These are phyloP conservation scores for Botrytis deweyae DNA, from an alignment of 2,329 filamentous ascomycete genomes.

Conservation along the genomic window DNA sequence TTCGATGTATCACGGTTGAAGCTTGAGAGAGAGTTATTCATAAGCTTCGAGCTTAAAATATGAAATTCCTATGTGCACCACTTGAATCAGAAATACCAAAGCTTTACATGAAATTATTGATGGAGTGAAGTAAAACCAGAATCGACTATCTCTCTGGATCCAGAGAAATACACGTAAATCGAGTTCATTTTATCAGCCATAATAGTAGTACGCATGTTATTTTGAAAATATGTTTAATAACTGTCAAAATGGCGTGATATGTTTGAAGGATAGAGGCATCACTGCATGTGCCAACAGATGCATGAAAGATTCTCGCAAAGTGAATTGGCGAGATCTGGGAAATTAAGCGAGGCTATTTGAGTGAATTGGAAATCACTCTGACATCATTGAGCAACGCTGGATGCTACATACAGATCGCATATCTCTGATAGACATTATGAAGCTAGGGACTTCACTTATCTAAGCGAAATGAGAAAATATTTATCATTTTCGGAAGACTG, in stretches of 20 bases:
- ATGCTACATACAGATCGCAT: neutral
- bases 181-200: neutral
- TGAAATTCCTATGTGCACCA: too few relatives aligned
- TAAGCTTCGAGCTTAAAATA: neutral
- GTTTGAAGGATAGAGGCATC: neutral
- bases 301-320: neutral
- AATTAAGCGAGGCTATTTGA: neutral
- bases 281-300: neutral
- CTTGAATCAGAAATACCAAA: too few relatives aligned
- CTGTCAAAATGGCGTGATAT: neutral
- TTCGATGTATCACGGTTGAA: neutral
- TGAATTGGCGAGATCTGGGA: neutral
- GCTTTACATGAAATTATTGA: too few relatives aligned
- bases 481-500: neutral
- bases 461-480: neutral
- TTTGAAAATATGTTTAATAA: rapidly evolving
- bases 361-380: neutral
- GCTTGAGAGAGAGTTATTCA: neutral
- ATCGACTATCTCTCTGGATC: too few relatives aligned
- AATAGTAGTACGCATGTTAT: rapidly evolving
- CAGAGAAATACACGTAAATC: too few relatives aligned
- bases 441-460: neutral
- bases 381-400: neutral
- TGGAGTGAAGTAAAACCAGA: too few relatives aligned
- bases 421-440: neutral